These are phyloP conservation scores for Aspergillus hiratsukae DNA, from an alignment of 2,329 filamentous ascomycete genomes.

Conservation along the genomic window DNA sequence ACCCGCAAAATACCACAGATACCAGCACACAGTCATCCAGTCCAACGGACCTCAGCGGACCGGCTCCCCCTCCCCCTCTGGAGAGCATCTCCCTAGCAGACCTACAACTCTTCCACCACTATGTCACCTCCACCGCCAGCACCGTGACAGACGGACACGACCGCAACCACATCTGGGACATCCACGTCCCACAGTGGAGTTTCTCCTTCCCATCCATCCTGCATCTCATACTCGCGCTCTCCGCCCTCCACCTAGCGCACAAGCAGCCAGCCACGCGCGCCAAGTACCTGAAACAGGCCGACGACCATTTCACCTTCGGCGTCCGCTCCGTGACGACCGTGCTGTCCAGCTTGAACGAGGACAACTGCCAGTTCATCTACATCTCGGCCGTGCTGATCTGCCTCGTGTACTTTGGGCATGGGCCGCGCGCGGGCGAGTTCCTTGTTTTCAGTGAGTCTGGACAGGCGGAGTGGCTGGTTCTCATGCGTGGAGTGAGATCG, in stretches of 20 bases:
- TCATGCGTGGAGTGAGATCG: conserved; percentile 27
- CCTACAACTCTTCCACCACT: conserved; percentile 31
- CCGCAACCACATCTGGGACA: conserved; percentile 25
- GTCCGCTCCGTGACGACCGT: conserved; percentile 28
- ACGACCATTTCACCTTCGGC: conserved; percentile 33
- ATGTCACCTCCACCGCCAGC: conserved; percentile 20
- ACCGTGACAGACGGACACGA: conserved; percentile 22
- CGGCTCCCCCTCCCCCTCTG: background rate
- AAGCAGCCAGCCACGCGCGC: conserved; percentile 15
- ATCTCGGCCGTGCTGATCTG: conserved; percentile 29
- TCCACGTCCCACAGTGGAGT: conserved; percentile 28
- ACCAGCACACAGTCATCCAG: background rate
- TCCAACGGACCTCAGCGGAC: no score
- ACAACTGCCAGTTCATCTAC: conserved; percentile 31
- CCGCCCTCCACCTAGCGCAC: conserved; percentile 25
- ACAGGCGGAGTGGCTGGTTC: conserved; percentile 27
- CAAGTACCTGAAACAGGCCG: conserved; percentile 24
- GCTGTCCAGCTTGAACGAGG: conserved; percentile 19
- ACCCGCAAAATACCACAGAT: conserved; percentile 1
- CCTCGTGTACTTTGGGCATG: conserved; percentile 31
- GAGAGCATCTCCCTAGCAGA: conserved; percentile 23
- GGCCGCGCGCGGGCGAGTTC: conserved; percentile 27
- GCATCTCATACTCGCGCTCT: conserved; percentile 29
- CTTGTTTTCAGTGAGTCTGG: conserved; percentile 29
- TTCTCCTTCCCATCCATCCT: conserved; percentile 28